Evolutionary conservation across 2,329 filamentous ascomycete genomes (phyloP).

Genomic region (Dothistroma pini): DNA sequence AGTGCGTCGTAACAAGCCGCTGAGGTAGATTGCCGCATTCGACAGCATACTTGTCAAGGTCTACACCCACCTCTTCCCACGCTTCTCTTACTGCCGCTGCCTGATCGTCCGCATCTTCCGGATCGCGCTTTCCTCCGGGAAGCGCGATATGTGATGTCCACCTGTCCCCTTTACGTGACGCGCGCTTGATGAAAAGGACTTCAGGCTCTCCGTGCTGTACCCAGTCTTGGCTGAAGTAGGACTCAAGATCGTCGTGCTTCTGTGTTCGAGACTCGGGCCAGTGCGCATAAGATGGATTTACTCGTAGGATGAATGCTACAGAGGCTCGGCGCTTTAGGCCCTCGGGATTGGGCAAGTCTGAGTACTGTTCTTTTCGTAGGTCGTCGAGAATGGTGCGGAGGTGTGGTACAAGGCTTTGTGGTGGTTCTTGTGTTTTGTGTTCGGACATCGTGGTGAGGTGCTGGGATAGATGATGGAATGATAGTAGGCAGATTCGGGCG

Average conservation of each 20-base stretch:
- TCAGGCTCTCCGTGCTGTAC: slow-evolving; percentile 63
- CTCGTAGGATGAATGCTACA: slow-evolving; percentile 61
- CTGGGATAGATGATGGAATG: not conserved
- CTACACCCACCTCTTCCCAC: slow-evolving; percentile 61
- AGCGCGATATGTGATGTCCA: slow-evolving; percentile 68
- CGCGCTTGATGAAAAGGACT: slow-evolving; percentile 67
- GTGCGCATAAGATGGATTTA: slow-evolving; percentile 56
- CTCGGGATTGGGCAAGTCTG: slow-evolving; percentile 48
- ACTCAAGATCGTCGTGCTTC: slow-evolving; percentile 41
- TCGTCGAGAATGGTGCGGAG: slow-evolving; percentile 43
- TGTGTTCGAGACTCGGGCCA: slow-evolving; percentile 41
- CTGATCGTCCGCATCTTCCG: slow-evolving; percentile 59
- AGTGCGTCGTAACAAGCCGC: slow-evolving; percentile 62
- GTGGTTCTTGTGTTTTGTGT: slow-evolving; percentile 4
- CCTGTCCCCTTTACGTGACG: slow-evolving; percentile 60
- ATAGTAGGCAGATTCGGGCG: not conserved
- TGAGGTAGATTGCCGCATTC: slow-evolving; percentile 62
- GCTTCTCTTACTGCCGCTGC: slow-evolving; percentile 63
- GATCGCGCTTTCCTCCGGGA: slow-evolving; percentile 64
- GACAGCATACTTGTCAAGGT: slow-evolving; percentile 46
- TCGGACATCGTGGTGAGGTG: not conserved
- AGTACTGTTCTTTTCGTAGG: slow-evolving; percentile 46
- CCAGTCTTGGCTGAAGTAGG: slow-evolving; percentile 63
- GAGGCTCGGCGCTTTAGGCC: slow-evolving; percentile 58
- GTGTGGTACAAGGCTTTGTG: slow-evolving; percentile 35